Evolutionary conservation across 83 land plant genomes (phyloP).

Genomic region (Diphasiastrum complanatum): DNA sequence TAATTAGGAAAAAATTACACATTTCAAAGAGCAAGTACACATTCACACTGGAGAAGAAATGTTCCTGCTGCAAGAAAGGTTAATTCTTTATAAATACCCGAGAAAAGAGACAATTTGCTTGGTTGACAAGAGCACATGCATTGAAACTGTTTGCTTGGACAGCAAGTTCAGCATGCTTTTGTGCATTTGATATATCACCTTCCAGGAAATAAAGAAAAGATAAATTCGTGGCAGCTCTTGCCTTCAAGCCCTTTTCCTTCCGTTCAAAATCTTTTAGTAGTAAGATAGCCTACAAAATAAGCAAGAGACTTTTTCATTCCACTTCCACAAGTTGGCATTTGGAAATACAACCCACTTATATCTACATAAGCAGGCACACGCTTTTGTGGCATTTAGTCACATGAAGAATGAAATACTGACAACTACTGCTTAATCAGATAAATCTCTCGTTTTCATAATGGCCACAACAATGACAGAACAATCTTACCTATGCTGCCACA

Average conservation of each 20-base stretch:
- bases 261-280: conserved; percentile 36
- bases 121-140: conserved; percentile 35
- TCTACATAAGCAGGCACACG: no score
- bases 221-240: conserved; percentile 42
- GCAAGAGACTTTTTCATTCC: no score
- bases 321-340: no score
- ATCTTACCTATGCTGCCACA: background rate
- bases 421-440: no score
- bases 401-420: no score
- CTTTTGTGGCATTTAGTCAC: no score
- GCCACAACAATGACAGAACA: background rate
- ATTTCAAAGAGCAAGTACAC: no score
- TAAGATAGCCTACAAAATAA: conserved; percentile 28
- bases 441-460: no score
- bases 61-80: no score
- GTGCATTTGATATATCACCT: conserved; percentile 33
- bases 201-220: conserved; percentile 38
- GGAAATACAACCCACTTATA: no score
- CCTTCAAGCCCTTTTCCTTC: conserved; percentile 35
- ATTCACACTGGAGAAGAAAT: no score
- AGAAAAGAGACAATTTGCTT: conserved; percentile 31
- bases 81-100: conserved; percentile 12
- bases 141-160: conserved; percentile 28
- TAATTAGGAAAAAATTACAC: no score
- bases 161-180: conserved; percentile 38